Base-by-base conservation (phyloP, 768 basidiomycete genomes). In the Mycena belliarum region DNA sequence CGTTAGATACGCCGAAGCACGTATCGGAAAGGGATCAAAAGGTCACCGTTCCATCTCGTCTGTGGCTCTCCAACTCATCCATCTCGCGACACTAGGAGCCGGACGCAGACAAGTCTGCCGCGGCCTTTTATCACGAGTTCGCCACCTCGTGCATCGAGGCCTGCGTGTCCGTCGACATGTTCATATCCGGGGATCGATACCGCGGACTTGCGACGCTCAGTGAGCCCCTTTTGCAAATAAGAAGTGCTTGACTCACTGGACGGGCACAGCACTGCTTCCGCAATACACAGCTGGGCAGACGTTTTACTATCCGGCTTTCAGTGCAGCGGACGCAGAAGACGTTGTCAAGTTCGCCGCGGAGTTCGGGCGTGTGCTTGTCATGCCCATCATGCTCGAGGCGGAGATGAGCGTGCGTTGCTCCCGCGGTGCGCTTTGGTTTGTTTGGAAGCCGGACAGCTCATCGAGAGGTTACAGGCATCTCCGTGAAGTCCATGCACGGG, bases 91-190 rank as follows among this genome's bases (percentile, higher is more conserved):
- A 6, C 29, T 48, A 82, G 76, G 86, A 88, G 71, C 82, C 81
- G 12, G 76, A 75, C 15, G 70, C 86, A 4, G 76, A 87, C 28
- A 32, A 32, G 29, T 32, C 29, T 12, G 83, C 81, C 0, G 80
- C 81, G 15, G 70, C 76, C 23, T 88, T 85, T 72, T 88, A 87
- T 76, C 87, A 88, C 74, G 80, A 81, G 1, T 85, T 87, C 61
- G 83, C 86, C 15, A 85, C 86, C 66, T 82, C 87, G 60, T 87
- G 85, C 67, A 83, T 85, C 16, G 78, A 84, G 15, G 75, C 79
- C 6, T 85, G 86, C 68, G 82, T 88, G 33, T 82, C 84, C 0
- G 84, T 88, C 55, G 86, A 87, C 71, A 84, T 88, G 84, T 87
- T 87, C 78, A 72, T 88, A 26, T 84, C 83, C 72, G 79, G 80